phyloP scores from a whole-genome alignment of 169 alveolate species.

The Blepharisma undulans region DNA sequence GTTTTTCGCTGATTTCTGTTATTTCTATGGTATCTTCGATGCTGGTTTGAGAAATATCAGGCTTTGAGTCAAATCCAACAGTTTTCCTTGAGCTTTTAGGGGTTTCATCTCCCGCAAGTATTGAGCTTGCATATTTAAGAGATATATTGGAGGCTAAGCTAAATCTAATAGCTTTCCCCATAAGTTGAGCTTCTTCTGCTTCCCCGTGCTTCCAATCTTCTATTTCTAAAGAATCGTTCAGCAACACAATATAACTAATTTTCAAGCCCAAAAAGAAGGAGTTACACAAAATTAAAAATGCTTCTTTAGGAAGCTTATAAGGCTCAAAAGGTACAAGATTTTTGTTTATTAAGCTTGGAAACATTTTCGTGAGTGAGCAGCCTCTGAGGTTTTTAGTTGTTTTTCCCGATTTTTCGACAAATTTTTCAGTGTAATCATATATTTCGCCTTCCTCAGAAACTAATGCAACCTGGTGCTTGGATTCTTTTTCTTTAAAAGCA shows the following conservation, averaged over 20 bases:
- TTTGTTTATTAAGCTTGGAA: neutral
- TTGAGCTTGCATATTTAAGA: neutral
- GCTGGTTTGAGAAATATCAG: neutral
- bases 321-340: neutral
- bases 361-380: neutral
- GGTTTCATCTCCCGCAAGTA: neutral
- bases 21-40: too few species aligned
- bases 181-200: neutral
- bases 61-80: neutral
- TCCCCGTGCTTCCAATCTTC: neutral
- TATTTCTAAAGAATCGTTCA: neutral
- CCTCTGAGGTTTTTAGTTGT: neutral
- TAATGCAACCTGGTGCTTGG: neutral
- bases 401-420: neutral
- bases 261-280: too few species aligned
- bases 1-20: neutral
- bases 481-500: neutral
- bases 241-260: neutral
- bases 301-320: neutral
- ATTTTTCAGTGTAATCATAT: neutral
- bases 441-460: neutral
- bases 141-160: neutral
- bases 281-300: neutral
- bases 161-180: neutral
- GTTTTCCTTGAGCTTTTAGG: neutral